Evolutionary conservation across 345 rosid species (phyloP), one percentile per base, ranked within the genome.

Genomic region (Aurinia saxatilis): DNA sequence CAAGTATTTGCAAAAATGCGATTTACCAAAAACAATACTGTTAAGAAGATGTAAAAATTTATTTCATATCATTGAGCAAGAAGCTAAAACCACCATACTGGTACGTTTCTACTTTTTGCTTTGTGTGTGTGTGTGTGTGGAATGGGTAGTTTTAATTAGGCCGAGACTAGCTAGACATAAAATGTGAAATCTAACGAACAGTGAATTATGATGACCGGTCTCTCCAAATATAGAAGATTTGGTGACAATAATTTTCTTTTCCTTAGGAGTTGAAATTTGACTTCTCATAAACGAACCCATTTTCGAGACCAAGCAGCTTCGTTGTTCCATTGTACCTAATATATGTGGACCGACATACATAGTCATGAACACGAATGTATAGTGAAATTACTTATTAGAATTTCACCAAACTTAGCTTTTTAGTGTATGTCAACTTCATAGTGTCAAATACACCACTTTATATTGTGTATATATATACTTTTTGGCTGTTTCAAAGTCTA

Each of bases 261-360:
- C 14, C 15, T 0, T 29, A 63, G 60, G 65, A 63, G 70, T 63
- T 40, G 38, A 48, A 34, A 33, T 48, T 63, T 70, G 70, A 70
- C 70, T 70, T 63, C 14, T 33, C 12, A 56, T 8, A 25, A 63
- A 49, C 39, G 5, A 56, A 56, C 58, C 45, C 37, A 4, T 47
- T n/a, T 44, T 50, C 51, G 63, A 18, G 59, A 70, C 75, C 69
- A 63, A 70, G 70, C 75, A 70, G 75, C 69, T 63, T 70, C 70
- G 65, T 63, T 70, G 75, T 49, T 63, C 7, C 65, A 49, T 63
- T 63, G 70, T 56, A 23, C 70, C 75, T 70, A 70, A 70, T 56
- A 70, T 48, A 56, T 63, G 38, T 70, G 64, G 69, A 63, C 74
- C 74, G 50, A 70, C 68, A 70, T 29, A 70, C 29, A 70, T 1